Percentiles rank a stretch among this genome's conserved stretches.
Conservation (phyloP, 805 yeast genomes). For the Yamadazyma laniorum region DNA sequence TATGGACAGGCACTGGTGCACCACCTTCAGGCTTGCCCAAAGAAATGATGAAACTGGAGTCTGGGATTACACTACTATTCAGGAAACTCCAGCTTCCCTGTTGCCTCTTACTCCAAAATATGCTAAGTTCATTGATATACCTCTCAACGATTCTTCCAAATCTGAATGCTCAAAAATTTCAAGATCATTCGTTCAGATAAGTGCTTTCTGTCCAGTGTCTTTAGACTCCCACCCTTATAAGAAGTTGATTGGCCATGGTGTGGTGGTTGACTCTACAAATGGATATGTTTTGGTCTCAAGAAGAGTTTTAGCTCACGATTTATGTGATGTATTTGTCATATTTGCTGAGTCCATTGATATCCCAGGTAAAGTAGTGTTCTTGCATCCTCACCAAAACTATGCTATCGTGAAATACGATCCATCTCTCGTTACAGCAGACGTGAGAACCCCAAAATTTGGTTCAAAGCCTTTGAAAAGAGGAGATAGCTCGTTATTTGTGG, state of each 20-base stretch:
- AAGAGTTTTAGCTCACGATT: constrained; percentile 76
- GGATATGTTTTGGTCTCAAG: constrained; percentile 83
- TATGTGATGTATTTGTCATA: constrained; percentile 70
- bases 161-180: constrained; percentile 54
- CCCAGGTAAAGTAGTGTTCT: constrained; percentile 75
- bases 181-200: constrained; percentile 70
- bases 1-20: constrained; percentile 84
- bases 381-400: constrained; percentile 86
- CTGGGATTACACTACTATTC: constrained; percentile 54
- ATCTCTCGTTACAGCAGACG: constrained; percentile 63
- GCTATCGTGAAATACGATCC: constrained; percentile 85
- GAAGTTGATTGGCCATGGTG: constrained; percentile 66
- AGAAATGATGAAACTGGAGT: constrained; percentile 56
- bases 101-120: constrained; percentile 49
- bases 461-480: constrained; percentile 64
- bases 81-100: constrained; percentile 63
- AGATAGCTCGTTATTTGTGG: constrained; percentile 73
- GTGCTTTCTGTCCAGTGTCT: constrained; percentile 61
- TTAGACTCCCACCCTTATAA: constrained; percentile 73
- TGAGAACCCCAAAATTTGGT: constrained; percentile 64
- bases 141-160: constrained; percentile 46
- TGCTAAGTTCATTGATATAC: constrained; percentile 71
- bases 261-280: constrained; percentile 73
- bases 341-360: constrained; percentile 83
- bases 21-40: constrained; percentile 64